Base-by-base conservation (phyloP, 257 asterid genomes). In the Nicotiana attenuata region DNA sequence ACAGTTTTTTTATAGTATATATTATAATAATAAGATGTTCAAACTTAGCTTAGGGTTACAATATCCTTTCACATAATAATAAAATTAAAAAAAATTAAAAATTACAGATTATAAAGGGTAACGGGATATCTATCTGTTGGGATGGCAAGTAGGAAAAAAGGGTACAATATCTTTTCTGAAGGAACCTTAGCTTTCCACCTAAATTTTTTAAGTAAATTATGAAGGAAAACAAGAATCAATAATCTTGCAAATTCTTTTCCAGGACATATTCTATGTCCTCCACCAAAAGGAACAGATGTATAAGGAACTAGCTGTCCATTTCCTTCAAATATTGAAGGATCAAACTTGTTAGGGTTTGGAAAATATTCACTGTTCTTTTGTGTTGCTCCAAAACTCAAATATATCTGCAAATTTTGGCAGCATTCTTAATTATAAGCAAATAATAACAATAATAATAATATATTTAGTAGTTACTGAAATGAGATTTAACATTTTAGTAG, bases 301-400 rank as follows among this genome's bases (percentile, higher is more conserved):
- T 35, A 68, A 68, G 55, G 77, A n/a, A n/a, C 26, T 14, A 14
- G 8, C 20, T 4, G 5, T 68, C 9, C 53, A 35, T 68, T 68
- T 68, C 19, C 77, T n/a, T 68, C 77, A 68, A 68, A 68, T 35
- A 52, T 68, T 4, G 29, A 38, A 5, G 55, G 29, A 35, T 68
- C 77, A 68, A 68, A 68, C 29, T 38, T 68, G 20, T 24, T 68
- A 10, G 77, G 55, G 1, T 68, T 68, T 68, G 77, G 10, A 68
- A 68, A 68, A 4, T 68, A 68, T 38, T 68, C 29, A 38, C 19
- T 56, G 10, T 68, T 68, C 77, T 68, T 68, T 2, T 68, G 77
- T 68, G 77, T 68, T 19, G 77, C 77, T 68, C 31, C 77, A 68
- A 68, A 68, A 35, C 29, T 10, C 77, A 68, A 35, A 19, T 68